A percentile compares a stretch with the other conserved stretches of the same genome.
Conservation (phyloP, 2,329 filamentous ascomycete species). For the Neofusicoccum sp. region DNA sequence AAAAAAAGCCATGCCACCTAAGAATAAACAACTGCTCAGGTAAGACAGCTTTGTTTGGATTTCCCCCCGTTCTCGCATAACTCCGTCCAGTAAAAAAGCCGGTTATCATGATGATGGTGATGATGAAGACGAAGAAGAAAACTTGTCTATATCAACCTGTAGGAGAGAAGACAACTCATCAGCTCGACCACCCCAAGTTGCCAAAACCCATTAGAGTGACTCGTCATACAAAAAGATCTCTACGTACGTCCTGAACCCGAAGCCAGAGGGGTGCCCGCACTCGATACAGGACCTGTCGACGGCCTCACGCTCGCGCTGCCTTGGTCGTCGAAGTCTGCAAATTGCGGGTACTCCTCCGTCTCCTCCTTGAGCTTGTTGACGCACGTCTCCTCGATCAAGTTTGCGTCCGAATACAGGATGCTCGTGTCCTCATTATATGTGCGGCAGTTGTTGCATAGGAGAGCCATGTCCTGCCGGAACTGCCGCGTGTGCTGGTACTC, state of each 20-base stretch:
- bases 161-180: too few relatives aligned
- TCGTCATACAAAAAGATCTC: too few relatives aligned
- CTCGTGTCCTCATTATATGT: conserved; percentile 97
- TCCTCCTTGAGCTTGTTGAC: conserved; percentile 54
- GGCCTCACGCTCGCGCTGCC: conserved; percentile 50
- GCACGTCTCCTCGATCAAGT: conserved; percentile 71
- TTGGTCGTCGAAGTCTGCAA: conserved; percentile 56
- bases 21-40: neutral
- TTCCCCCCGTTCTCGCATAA: conserved; percentile 1
- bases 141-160: too few relatives aligned
- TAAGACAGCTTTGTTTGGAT: neutral
- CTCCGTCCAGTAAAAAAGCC: too few relatives aligned
- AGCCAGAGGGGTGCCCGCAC: conserved; percentile 59
- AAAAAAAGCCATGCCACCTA: neutral
- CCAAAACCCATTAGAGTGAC: too few relatives aligned
- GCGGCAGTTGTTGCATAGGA: conserved; percentile 86
- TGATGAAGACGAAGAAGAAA: too few relatives aligned
- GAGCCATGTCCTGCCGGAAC: conserved; percentile 76
- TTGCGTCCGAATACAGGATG: conserved; percentile 86
- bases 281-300: conserved; percentile 52
- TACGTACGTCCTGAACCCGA: conserved; percentile 1
- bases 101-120: too few relatives aligned
- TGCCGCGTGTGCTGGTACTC: conserved; percentile 82
- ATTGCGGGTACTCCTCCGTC: conserved; percentile 55
- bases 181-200: neutral